Evolutionary conservation across 78 protist genomes (phyloP).

Genomic region (Dictyostelium purpureum): DNA sequence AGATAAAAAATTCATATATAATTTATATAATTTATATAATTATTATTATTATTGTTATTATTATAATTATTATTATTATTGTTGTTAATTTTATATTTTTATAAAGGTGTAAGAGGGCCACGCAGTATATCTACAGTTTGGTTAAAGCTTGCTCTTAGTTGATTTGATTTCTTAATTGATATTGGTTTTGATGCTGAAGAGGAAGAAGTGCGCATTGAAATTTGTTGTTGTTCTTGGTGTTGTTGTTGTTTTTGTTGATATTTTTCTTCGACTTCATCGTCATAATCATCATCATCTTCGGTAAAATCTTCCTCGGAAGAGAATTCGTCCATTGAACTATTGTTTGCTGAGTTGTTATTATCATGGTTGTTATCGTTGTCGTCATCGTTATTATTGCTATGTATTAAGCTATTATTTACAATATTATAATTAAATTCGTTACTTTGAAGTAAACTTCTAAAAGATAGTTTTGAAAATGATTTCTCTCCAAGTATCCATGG

Average conservation of each 20-base stretch:
- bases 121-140: slow-evolving; percentile 2
- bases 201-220: no score
- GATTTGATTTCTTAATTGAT: slow-evolving; percentile 11
- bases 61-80: no score
- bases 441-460: background rate
- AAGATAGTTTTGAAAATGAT: background rate
- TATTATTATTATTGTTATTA: no score
- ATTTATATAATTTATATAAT: no score
- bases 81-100: background rate
- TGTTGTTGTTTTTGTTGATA: background rate
- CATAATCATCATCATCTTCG: background rate
- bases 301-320: no score
- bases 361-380: background rate
- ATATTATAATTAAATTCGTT: background rate
- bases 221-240: background rate
- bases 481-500: slow-evolving; percentile 24
- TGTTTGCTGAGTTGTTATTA: no score
- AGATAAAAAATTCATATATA: no score
- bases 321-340: no score
- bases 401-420: background rate
- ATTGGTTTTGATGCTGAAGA: slow-evolving; percentile 30
- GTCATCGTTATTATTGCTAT: background rate
- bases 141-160: slow-evolving; percentile 28
- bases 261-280: background rate
- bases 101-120: background rate